Evolutionary conservation across 2,329 filamentous ascomycete species (phyloP), one percentile per base, ranked within the genome.

Genomic region (Sporothrix globosa): DNA sequence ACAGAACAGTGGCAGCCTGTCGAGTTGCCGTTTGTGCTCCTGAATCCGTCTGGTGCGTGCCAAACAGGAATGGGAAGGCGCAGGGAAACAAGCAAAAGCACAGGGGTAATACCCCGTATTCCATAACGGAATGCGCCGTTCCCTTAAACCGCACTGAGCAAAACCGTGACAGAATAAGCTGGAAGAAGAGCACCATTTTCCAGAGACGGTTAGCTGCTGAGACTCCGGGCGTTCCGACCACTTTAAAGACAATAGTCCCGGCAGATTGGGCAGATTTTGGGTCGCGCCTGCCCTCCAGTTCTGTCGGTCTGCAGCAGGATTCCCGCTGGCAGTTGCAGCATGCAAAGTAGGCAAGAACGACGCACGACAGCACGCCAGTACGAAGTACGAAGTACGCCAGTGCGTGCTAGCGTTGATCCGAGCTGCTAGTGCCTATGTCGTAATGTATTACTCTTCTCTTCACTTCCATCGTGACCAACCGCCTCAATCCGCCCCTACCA

Each of bases 181-280:
- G 11, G n/a, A 9, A 44, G 14, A 13, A 17, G 58, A n/a, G 11
- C 30, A 44, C 46, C 4, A 7, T 13, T 48, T 5, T 48, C 60
- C 44, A 13, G 7, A 50, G 21, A 17, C 14, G 46, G 61, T 44
- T 65, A 50, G 61, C 34, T 24, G 24, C 44, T 65, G n/a, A 44
- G 30, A 50, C 61, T 65, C 61, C 61, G 61, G 61, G 24, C 27
- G 24, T 65, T 65, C 61, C 46, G 61, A 65, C 44, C 14, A 50
- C 61, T 48, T 50, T 34, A 48, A n/a, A 50, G 2, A 50, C 61
- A 24, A 34, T 50, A 65, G 24, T 34, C 44, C 44, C 61, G 61
- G 61, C 61, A 65, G 61, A 65, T 65, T 65, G 61, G 44, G 61
- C 61, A 65, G 39, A 50, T 65, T 65, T 61, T 65, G 24, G 44